A percentile compares a stretch with the other conserved stretches of the same genome.
Evolutionary conservation across 148 eudicot species (phyloP).

Genomic region (Pouteria glomerata): DNA sequence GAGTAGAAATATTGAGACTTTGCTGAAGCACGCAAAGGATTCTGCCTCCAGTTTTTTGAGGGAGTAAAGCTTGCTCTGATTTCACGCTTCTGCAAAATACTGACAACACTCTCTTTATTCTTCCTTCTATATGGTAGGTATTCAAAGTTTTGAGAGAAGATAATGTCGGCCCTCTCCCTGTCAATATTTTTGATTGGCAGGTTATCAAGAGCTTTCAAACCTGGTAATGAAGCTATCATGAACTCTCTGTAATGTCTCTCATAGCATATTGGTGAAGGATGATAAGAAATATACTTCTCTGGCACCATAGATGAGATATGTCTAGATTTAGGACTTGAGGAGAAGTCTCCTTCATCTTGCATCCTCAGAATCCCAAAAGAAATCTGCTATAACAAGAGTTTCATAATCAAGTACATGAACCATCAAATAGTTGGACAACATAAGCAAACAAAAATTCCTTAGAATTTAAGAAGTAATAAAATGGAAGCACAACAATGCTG

Average conservation of each 20-base stretch:
- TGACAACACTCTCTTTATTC: slow-evolving; percentile 45
- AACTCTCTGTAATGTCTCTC: slow-evolving; percentile 79
- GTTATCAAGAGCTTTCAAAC: slow-evolving; percentile 60
- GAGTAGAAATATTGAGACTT: slow-evolving; percentile 50
- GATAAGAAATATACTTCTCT: slow-evolving; percentile 46
- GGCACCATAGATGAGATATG: slow-evolving; percentile 14
- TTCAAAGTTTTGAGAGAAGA: slow-evolving; percentile 59
- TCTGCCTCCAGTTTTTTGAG: slow-evolving; percentile 14
- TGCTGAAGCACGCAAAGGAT: slow-evolving; percentile 20
- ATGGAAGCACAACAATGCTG: not conserved
- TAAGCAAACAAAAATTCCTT: not conserved
- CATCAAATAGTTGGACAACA: not conserved
- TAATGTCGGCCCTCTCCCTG: slow-evolving; percentile 40
- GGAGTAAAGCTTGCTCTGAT: slow-evolving; percentile 30
- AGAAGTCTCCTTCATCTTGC: slow-evolving; percentile 24
- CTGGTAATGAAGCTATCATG: slow-evolving; percentile 68
- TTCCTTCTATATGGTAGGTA: slow-evolving; percentile 67
- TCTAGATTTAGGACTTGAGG: slow-evolving; percentile 14
- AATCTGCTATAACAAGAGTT: slow-evolving; percentile 16
- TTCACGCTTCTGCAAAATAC: slow-evolving; percentile 65
- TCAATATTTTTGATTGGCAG: slow-evolving; percentile 50
- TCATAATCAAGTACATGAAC: not conserved
- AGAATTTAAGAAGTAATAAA: not conserved
- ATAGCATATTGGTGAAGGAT: slow-evolving; percentile 84
- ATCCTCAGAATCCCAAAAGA: slow-evolving; percentile 21